Evolutionary conservation across 1,284 basidiomycete species (phyloP), one percentile per base, ranked within the genome.

Genomic region (Leccinum holopus): DNA sequence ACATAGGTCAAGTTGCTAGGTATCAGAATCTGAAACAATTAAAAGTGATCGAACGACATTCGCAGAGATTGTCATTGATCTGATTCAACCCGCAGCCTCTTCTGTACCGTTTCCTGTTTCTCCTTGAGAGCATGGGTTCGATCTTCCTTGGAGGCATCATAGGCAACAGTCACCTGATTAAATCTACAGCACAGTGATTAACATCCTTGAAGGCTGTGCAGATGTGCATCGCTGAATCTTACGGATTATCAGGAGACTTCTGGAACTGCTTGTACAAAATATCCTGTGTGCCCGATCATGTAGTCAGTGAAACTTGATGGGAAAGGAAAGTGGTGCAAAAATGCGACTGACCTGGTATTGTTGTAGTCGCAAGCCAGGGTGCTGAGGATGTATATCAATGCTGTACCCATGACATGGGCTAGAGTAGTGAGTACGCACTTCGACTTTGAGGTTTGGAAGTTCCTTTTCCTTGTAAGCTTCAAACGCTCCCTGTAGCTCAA

Each of bases 391-490:
- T 63, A 30, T 66, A 49, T 49, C 21, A 49, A 21, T 21, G 47
- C 47, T 49, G 47, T 49, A 1, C 21, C 21, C 3, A 12, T 49
- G 47, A 21, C 44, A 12, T 12, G 6, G 18, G 3, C 21, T 49
- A 12, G 55, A 55, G 35, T n/a, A 25, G 21, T 14, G 21, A 21
- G 47, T 33, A 73, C 81, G 53, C 68, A 90, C 90, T 66, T 98
- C 94, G 67, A 84, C 77, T 73, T 85, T 89, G 65, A 91, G 68
- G 28, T 83, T 88, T 0, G 96, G 94, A 68, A 98, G 79, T 72
- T 97, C 92, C 3, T 87, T 82, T 68, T 98, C 95, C 72, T 92
- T 87, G 78, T 96, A 98, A 4, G 94, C 94, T 72, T 96, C 94
- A 68, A 92, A 95, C 6, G 95, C 92, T 47, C 89, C 94, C 87